Evolutionary conservation across 352 stramenopile genomes (phyloP), one percentile per base, ranked within the genome.

Genomic region (Pythium dissimile): DNA sequence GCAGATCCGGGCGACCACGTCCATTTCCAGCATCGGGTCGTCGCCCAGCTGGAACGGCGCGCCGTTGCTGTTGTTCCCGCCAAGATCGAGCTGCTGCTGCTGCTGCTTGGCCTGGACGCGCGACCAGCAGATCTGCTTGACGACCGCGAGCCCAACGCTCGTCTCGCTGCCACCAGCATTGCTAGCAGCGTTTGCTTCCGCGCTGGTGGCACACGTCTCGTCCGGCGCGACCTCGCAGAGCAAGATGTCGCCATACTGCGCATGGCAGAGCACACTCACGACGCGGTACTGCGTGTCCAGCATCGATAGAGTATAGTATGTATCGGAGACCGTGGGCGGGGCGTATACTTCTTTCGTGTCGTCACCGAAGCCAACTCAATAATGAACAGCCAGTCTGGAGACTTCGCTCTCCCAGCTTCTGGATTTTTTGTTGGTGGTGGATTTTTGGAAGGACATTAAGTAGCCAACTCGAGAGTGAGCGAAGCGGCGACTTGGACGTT

Each of bases 1-100:
- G 13, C 50, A 53, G 23, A 74, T 50, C 16, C 59, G 57, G 34
- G 45, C 47, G 18, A 46, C 48, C 7, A 63, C 49, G 31, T 67
- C 54, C 23, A 73, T 49, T 30, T 73, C 66, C 11, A 57, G 45
- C 41, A 49, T 38, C 5, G 64, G 48, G 31, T 73, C 60, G 18
- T 69, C 62, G 7, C 51, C 35, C 3, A 47, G 21, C 30, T 60
- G 44, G 0, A 32, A 2, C 4, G 37, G 1, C 18, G 24, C 46
- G 6, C 8, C 20, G 46, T n/a, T 30, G 4, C 23, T n/a, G 20
- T 15, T 20, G 32, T 48, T 41, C 2, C n/a, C n/a, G n/a, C n/a
- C n/a, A n/a, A n/a, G n/a, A n/a, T n/a, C n/a, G n/a, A n/a, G n/a
- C n/a, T n/a, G n/a, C n/a, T n/a, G n/a, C n/a, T n/a, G n/a, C n/a